These are phyloP conservation scores for Gossypium longicalyx DNA, from an alignment of 345 rosid species.

Conservation along the genomic window DNA sequence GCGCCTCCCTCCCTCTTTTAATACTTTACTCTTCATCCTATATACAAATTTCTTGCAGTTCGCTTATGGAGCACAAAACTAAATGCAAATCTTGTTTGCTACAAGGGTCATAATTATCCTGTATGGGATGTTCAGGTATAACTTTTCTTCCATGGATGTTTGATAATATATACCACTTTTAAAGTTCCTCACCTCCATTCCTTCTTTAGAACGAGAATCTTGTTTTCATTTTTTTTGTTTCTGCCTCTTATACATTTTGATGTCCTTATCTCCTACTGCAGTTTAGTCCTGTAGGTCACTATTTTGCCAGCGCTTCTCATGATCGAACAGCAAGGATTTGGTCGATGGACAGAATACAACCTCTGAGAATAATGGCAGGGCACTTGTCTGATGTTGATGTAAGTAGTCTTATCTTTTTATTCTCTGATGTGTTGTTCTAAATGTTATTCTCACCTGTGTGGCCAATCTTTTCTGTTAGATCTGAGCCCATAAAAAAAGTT, in stretches of 20 bases:
- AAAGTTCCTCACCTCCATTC: background rate
- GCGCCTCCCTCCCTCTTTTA: background rate
- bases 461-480: background rate
- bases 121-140: conserved; percentile 99
- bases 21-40: background rate
- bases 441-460: background rate
- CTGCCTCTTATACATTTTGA: conserved; percentile 11
- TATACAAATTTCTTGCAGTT: conserved; percentile 32
- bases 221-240: background rate
- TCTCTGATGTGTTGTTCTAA: background rate
- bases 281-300: conserved; percentile 94
- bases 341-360: conserved; percentile 93
- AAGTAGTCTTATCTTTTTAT: conserved; percentile 26
- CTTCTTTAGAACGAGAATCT: background rate
- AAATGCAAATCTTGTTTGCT: conserved; percentile 95
- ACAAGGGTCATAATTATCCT: conserved; percentile 98
- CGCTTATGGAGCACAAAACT: conserved; percentile 93
- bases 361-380: conserved; percentile 93
- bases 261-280: conserved; percentile 38
- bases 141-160: conserved; percentile 2
- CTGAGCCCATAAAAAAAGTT: background rate
- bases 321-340: conserved; percentile 94
- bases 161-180: conserved; percentile 3
- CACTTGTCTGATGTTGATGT: conserved; percentile 98
- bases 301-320: conserved; percentile 93